Conservation (phyloP, 2,329 filamentous ascomycete genomes). For the Waltergamsia citrina region DNA sequence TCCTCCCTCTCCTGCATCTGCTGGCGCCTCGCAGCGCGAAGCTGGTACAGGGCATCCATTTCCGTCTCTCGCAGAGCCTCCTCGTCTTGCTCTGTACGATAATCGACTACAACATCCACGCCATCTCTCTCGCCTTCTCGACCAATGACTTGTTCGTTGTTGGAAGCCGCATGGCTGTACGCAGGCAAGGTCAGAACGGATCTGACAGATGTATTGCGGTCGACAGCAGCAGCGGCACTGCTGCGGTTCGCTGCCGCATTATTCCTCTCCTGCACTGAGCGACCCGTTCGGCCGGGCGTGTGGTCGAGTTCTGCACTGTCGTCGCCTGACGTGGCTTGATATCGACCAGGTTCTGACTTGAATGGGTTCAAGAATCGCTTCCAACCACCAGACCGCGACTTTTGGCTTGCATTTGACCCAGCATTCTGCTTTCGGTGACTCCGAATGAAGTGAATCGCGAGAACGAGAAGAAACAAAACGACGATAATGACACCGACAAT, state of each 20-base stretch:
- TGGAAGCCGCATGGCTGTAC: constrained; percentile 64
- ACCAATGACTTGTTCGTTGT: constrained; percentile 73
- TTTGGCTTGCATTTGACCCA: too few relatives aligned
- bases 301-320: constrained; percentile 3
- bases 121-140: constrained; percentile 86
- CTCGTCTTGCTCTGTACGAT: constrained; percentile 71
- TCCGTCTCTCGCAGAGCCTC: constrained; percentile 74
- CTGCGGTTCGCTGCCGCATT: too few relatives aligned
- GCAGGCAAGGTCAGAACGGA: constrained; percentile 91
- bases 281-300: constrained; percentile 2
- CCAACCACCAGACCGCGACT: too few relatives aligned
- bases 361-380: not conserved
- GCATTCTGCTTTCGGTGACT: too few relatives aligned
- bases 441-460: not conserved
- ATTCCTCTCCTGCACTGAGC: too few relatives aligned
- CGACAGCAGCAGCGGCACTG: constrained; percentile 38
- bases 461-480: not conserved
- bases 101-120: constrained; percentile 83
- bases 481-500: constrained; percentile 1
- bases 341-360: not conserved
- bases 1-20: constrained; percentile 72
- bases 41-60: constrained; percentile 89
- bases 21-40: constrained; percentile 66
- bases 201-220: constrained; percentile 76
- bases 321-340: constrained; percentile 3